These are phyloP conservation scores for Arabidopsis thaliana DNA, from an alignment of 345 rosid species.

Conservation along the genomic window DNA sequence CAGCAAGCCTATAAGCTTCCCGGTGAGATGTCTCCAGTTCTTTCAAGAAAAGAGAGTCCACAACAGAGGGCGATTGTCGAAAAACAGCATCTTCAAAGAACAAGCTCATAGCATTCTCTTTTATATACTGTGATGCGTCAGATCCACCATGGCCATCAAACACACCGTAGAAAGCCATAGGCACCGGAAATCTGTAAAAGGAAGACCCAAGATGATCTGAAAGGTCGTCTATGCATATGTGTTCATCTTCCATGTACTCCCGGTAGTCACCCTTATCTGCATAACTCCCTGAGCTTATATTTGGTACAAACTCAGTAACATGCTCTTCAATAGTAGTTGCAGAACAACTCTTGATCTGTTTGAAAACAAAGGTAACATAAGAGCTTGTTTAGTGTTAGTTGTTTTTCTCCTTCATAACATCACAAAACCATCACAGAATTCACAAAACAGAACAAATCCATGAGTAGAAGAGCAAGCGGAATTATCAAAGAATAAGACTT, in stretches of 20 bases:
- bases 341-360: slow-evolving; percentile 41
- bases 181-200: slow-evolving; percentile 43
- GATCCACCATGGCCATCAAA: slow-evolving; percentile 94
- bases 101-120: slow-evolving; percentile 77
- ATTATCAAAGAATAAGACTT: neutral
- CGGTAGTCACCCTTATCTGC: slow-evolving; percentile 72
- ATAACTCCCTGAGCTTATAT: slow-evolving; percentile 79
- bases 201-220: slow-evolving; percentile 59
- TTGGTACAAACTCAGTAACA: slow-evolving; percentile 51
- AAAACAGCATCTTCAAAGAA: slow-evolving; percentile 82
- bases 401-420: neutral
- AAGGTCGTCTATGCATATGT: slow-evolving; percentile 73
- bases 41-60: slow-evolving; percentile 35
- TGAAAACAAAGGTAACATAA: neutral
- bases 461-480: neutral
- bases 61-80: slow-evolving; percentile 32
- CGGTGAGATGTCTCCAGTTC: slow-evolving; percentile 67
- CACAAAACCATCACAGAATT: slow-evolving; percentile 1
- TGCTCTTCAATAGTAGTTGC: slow-evolving; percentile 25
- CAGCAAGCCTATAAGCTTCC: slow-evolving; percentile 71
- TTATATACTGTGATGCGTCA: slow-evolving; percentile 71
- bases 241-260: slow-evolving; percentile 77
- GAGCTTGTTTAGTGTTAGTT: neutral
- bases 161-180: slow-evolving; percentile 79
- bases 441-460: neutral